Conservation (phyloP, 83 land plant genomes). For the Picea abies region DNA sequence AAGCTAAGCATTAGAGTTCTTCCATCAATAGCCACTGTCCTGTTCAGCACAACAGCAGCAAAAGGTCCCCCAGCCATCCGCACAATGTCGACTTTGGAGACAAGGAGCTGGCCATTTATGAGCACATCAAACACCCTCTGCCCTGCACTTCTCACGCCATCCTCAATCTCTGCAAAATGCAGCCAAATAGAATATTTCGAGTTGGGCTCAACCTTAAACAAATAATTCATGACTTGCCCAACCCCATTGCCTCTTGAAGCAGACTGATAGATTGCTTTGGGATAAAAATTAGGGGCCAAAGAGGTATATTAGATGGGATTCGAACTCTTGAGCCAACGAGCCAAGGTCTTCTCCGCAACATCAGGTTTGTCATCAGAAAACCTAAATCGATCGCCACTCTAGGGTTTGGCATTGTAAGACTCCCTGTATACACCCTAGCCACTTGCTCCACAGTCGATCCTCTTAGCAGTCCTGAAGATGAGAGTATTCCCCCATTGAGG, state of each 20-base stretch:
- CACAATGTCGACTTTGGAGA: constrained; percentile 71
- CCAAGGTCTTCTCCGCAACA: constrained; percentile 33
- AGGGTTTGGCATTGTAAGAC: neutral
- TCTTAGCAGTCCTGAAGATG: constrained; percentile 61
- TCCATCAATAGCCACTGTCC: constrained; percentile 68
- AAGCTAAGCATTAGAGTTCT: constrained; percentile 57
- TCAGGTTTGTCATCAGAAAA: constrained; percentile 13
- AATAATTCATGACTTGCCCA: constrained; percentile 51
- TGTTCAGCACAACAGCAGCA: constrained; percentile 76
- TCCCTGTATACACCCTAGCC: constrained; percentile 51
- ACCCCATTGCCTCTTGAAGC: constrained; percentile 53
- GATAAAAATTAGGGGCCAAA: constrained; percentile 77
- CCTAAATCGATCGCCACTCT: constrained; percentile 85
- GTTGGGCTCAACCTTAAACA: constrained; percentile 78
- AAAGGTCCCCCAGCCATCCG: constrained; percentile 51
- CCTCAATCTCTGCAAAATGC: constrained; percentile 93
- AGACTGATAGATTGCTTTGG: constrained; percentile 71
- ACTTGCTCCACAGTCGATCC: constrained; percentile 59
- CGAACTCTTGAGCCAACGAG: constrained; percentile 29
- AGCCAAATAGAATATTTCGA: constrained; percentile 90
- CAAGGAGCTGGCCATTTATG: constrained; percentile 58
- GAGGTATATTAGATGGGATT: constrained; percentile 39
- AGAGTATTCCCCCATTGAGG: constrained; percentile 24
- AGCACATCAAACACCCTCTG: constrained; percentile 82
- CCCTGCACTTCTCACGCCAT: constrained; percentile 42